Base-by-base conservation (phyloP, 441 rosid genomes). In the Aleurites moluccanus region DNA sequence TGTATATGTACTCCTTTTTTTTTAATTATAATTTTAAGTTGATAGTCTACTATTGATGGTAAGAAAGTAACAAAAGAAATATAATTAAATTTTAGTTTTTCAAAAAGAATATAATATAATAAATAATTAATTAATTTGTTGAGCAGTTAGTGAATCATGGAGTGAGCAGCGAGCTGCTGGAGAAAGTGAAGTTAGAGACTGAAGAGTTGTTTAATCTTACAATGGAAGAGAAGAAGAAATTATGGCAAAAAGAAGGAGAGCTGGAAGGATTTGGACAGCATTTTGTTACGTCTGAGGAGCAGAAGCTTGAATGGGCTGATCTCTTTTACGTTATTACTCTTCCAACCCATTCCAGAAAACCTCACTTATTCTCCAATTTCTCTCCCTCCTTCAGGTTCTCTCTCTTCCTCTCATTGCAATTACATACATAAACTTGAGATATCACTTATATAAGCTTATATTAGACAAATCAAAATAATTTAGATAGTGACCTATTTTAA, bases 91-190 rank as follows among this genome's bases (percentile, higher is more conserved):
- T 10, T 10, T 45, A 45, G 15, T 45, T 13, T 45, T 9, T 45
- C 0, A 45, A 45, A 1, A 45, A 45, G 13, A 0, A 45, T 45
- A 1, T 10, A 13, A 45, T n/a, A n/a, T n/a, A n/a, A n/a, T n/a
- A n/a, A n/a, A n/a, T 10, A 2, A 50, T 4, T 1, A 50, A 50
- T 50, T 14, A 45, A 62, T 40, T 64, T 64, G 28, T 9, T 30
- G 52, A 53, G 52, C 64, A 84, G 87, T 33, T 84, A 67, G 28
- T 75, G 13, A 85, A 79, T 47, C 85, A 83, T 73, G 86, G 83
- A 38, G 79, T 83, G 38, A 81, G 76, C 50, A 23, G 4, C 5
- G 50, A 60, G 4, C 13, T 79, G 47, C 15, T 81, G 77, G 80
- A 80, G 69, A 73, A 64, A 49, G 61, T 77, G 69, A 85, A 79